Evolutionary conservation across 331 rosid species (phyloP).

Genomic region (Quercus tomentella): DNA sequence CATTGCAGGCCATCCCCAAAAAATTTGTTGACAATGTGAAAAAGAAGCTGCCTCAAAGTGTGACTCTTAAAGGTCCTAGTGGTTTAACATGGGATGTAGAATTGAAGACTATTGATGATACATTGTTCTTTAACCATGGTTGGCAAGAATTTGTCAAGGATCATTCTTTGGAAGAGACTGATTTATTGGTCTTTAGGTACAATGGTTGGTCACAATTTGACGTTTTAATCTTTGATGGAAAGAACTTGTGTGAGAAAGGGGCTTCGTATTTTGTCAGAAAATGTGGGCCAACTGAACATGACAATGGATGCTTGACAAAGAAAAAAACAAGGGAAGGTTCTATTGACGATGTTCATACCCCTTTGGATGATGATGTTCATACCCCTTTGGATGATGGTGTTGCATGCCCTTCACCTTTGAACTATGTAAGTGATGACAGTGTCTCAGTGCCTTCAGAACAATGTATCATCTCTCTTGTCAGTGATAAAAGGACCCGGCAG

Average conservation of each 20-base stretch:
- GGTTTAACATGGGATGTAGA: slow-evolving; percentile 59
- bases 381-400: slow-evolving; percentile 26
- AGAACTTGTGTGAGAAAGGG: slow-evolving; percentile 60
- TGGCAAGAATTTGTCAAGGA: slow-evolving; percentile 63
- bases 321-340: slow-evolving; percentile 16
- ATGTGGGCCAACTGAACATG: slow-evolving; percentile 9
- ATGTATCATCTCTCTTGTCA: slow-evolving; percentile 16
- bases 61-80: slow-evolving; percentile 62
- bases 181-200: slow-evolving; percentile 68
- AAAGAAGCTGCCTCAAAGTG: slow-evolving; percentile 50
- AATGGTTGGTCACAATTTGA: slow-evolving; percentile 52
- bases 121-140: slow-evolving; percentile 38
- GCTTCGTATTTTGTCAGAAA: slow-evolving; percentile 55
- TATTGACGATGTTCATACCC: slow-evolving; percentile 27
- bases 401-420: slow-evolving; percentile 24
- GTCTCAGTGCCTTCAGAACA: slow-evolving; percentile 18
- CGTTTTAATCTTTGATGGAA: slow-evolving; percentile 53
- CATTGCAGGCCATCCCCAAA: slow-evolving; percentile 60
- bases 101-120: slow-evolving; percentile 32
- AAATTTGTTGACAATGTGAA: slow-evolving; percentile 44
- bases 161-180: slow-evolving; percentile 53
- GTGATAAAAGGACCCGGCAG: slow-evolving; percentile 13
- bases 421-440: slow-evolving; percentile 12
- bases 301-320: slow-evolving; percentile 24
- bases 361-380: slow-evolving; percentile 32